Evolutionary conservation across 805 yeast species (phyloP).

Genomic region (Starmerella bacillaris): DNA sequence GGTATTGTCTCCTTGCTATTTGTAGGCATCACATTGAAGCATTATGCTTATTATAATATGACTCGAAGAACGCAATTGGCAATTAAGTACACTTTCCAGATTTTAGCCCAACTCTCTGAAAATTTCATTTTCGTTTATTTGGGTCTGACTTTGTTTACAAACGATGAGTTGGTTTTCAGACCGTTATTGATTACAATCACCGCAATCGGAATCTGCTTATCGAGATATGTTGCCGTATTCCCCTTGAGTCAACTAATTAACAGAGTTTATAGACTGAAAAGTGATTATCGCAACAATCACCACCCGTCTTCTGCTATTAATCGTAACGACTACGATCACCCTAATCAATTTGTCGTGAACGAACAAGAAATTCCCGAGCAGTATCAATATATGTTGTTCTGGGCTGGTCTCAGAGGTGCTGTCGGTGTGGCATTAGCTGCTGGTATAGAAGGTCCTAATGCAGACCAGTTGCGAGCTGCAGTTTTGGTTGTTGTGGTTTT

Average conservation of each 20-base stretch:
- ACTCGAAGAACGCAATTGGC: conserved; percentile 93
- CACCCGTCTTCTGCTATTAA: conserved; percentile 10
- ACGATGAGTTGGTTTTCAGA: conserved; percentile 85
- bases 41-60: conserved; percentile 95
- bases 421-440: conserved; percentile 98
- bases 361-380: conserved; percentile 64
- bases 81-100: conserved; percentile 82
- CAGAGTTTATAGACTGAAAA: conserved; percentile 49
- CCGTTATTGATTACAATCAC: conserved; percentile 85
- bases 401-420: conserved; percentile 99
- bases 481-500: conserved; percentile 90
- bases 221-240: conserved; percentile 95
- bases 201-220: conserved; percentile 73
- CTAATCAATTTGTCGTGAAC: conserved; percentile 25
- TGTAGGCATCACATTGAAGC: conserved; percentile 92
- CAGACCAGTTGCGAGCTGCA: conserved; percentile 75
- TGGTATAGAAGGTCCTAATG: conserved; percentile 90
- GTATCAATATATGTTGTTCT: conserved; percentile 96
- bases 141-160: conserved; percentile 87
- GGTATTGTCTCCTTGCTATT: conserved; percentile 89
- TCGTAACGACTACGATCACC: too few relatives aligned
- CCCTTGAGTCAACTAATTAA: conserved; percentile 76
- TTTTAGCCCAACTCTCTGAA: conserved; percentile 86
- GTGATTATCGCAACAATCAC: conserved; percentile 12
- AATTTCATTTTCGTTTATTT: conserved; percentile 90